Conservation (phyloP, 495 filamentous ascomycete genomes). For the Tirmania nivea region DNA sequence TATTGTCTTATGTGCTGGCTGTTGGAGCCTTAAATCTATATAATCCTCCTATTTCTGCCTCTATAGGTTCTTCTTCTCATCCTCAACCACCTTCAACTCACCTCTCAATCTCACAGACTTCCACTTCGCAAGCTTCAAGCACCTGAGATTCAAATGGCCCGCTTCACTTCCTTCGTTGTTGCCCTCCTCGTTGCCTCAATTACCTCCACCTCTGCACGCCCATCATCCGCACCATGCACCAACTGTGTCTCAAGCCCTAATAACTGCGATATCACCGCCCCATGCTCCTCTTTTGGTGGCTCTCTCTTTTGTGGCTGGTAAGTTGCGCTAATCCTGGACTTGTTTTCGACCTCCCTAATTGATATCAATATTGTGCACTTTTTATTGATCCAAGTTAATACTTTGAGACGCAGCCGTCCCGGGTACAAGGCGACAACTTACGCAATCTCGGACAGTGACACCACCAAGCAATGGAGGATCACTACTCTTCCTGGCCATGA, state of each 20-base stretch:
- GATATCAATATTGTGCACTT: background rate
- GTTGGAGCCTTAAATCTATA: too few species aligned
- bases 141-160: background rate
- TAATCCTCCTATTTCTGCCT: too few species aligned
- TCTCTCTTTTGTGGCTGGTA: background rate
- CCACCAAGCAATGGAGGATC: background rate
- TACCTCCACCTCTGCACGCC: background rate
- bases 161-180: background rate
- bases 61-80: too few species aligned
- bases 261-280: background rate
- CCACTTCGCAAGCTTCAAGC: too few species aligned
- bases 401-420: background rate
- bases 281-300: background rate
- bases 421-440: background rate
- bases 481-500: slow-evolving; percentile 8
- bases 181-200: background rate
- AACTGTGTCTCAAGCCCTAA: background rate
- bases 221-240: background rate
- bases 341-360: background rate
- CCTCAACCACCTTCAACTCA: too few species aligned
- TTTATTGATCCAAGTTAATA: background rate
- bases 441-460: background rate
- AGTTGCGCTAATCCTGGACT: background rate
- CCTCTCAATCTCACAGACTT: too few species aligned
- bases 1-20: too few species aligned